Percentiles rank a stretch among this genome's conserved stretches.
Conservation (phyloP, 768 basidiomycete genomes). For the Tricholoma matsutake region DNA sequence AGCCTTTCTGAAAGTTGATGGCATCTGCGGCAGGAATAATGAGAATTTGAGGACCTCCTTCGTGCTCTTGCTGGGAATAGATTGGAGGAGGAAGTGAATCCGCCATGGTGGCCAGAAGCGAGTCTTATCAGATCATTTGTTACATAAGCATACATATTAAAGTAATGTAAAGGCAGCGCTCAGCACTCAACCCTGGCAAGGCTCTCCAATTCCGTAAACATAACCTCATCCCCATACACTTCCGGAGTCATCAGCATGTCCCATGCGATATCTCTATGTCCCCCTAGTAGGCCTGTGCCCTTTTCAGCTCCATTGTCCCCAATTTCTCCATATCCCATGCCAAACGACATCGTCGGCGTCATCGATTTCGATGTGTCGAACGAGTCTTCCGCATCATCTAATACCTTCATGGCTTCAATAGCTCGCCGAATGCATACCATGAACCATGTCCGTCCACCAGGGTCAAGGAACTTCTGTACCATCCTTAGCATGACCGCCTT, state of each 20-base stretch:
- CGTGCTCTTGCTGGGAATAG: constrained; percentile 51
- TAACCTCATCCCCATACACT: constrained; percentile 54
- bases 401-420: constrained; percentile 72
- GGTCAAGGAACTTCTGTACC: constrained; percentile 58
- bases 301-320: constrained; percentile 63
- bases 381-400: constrained; percentile 73
- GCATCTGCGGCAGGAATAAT: constrained; percentile 70
- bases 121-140: neutral
- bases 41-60: constrained; percentile 57
- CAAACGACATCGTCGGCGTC: constrained; percentile 67
- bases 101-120: constrained; percentile 25
- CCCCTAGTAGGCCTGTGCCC: constrained; percentile 73
- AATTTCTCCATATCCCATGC: constrained; percentile 81
- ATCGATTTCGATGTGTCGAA: constrained; percentile 65
- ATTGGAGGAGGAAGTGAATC: constrained; percentile 55
- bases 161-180: neutral
- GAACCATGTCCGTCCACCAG: constrained; percentile 53
- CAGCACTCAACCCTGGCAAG: constrained; percentile 59
- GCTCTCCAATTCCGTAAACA: constrained; percentile 81
- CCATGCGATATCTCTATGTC: constrained; percentile 69
- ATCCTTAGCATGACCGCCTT: constrained; percentile 68
- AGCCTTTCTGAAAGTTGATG: constrained; percentile 82
- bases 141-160: constrained; percentile 14
- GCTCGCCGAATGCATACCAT: constrained; percentile 59
- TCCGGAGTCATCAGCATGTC: constrained; percentile 70